Conservation (phyloP, 768 basidiomycete species). For the Boletales sp. region DNA sequence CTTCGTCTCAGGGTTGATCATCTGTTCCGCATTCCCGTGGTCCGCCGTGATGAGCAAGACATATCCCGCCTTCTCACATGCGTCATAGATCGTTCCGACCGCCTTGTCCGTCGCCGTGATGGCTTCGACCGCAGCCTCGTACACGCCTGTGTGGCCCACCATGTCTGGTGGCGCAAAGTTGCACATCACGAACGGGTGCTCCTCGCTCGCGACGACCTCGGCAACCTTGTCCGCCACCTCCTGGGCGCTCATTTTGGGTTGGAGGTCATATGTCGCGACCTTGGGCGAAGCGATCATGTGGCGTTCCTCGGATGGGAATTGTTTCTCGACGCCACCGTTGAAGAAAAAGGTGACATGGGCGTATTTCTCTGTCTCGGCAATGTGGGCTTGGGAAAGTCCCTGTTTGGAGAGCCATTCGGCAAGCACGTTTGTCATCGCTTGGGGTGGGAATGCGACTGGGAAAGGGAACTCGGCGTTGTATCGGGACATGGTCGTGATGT, state of each 20-base stretch:
- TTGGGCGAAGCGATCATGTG: constrained; percentile 90
- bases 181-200: constrained; percentile 93
- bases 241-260: constrained; percentile 87
- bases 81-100: constrained; percentile 82
- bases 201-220: constrained; percentile 63
- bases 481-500: constrained; percentile 90
- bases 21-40: constrained; percentile 95
- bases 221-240: constrained; percentile 91
- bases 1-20: constrained; percentile 79
- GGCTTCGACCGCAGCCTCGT: constrained; percentile 87
- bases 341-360: constrained; percentile 98
- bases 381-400: constrained; percentile 80
- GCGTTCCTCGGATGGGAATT: constrained; percentile 78
- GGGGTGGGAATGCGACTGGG: constrained; percentile 88
- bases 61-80: constrained; percentile 83
- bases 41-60: constrained; percentile 87
- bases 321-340: constrained; percentile 94
- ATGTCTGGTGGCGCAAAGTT: constrained; percentile 98
- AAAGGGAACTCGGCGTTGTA: constrained; percentile 94
- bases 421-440: constrained; percentile 89
- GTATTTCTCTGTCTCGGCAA: constrained; percentile 98
- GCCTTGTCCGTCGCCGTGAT: constrained; percentile 87
- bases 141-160: constrained; percentile 94
- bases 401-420: constrained; percentile 86
- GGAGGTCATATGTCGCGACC: constrained; percentile 90